Base-by-base conservation (phyloP, 2,329 filamentous ascomycete species). In the Lachnellula cervina region DNA sequence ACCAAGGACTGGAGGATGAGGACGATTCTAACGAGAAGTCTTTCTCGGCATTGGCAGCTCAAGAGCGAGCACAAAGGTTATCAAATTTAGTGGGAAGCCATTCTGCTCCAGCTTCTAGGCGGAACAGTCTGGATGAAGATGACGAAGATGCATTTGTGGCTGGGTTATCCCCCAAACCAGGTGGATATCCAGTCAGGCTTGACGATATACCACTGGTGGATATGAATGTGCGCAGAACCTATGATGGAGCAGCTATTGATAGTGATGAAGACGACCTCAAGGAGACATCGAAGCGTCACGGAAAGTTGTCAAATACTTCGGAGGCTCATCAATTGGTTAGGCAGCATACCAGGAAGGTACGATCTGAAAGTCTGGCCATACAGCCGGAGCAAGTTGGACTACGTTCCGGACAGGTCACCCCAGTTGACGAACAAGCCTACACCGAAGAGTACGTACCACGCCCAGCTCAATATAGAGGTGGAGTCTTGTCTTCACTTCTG, bases 401-500 rank as follows among this genome's bases (percentile, higher is more conserved):
- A 19, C 57, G 62, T 13, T 81, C 78, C 16, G 78, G 77, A 16
- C 74, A 74, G 44, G 70, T 74, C 6, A 81, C 78, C 2, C 79
- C 68, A 34, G 61, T 50, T 16, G 63, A 67, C 9, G 74, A 77
- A 46, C 67, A 72, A 40, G 50, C 25, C n/a, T 76, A 81, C 44
- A 76, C 80, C 21, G 79, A 82, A 44, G 79, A 82, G 54, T 89
- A 89, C 66, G 80, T 89, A 17, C 83, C 86, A 45, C 77, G 78
- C 43, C 88, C 88, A 4, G 73, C 77, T 21, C 80, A 86, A 59
- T 92, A 89, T 68, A 82, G 85, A 49, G 86, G 85, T 32, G 88
- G 90, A 32, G 82, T 93, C 47, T 74, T 95, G 1, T 84, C 86
- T 2, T 86, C 84, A 0, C 74, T 95, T 0, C 74, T 94, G 49